A percentile compares a stretch with the other conserved stretches of the same genome.
Conservation (phyloP, 768 basidiomycete species). For the Boletus reticuloceps region DNA sequence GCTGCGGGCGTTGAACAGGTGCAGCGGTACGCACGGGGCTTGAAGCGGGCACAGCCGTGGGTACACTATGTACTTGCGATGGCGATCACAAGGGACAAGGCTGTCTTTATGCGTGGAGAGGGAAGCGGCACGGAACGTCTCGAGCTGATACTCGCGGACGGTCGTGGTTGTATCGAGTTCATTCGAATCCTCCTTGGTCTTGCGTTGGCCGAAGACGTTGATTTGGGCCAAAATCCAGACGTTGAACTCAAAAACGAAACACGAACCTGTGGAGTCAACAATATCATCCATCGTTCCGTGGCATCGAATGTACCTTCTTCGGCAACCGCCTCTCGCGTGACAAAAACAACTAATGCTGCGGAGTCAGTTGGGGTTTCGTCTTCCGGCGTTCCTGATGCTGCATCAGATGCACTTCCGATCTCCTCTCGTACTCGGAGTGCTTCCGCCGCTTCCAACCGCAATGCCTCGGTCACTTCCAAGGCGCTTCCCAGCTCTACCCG, state of each 20-base stretch:
- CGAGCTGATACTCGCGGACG: not conserved
- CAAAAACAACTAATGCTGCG: not conserved
- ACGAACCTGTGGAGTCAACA: not conserved
- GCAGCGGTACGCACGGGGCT: too few relatives aligned
- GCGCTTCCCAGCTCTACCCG: too few relatives aligned
- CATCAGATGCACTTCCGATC: not conserved
- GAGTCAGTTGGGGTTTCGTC: not conserved
- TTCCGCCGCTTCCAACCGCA: not conserved
- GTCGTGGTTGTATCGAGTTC: not conserved
- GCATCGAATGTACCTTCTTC: not conserved
- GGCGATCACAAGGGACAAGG: not conserved
- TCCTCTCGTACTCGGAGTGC: not conserved
- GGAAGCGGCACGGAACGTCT: not conserved
- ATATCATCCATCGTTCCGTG: too few relatives aligned
- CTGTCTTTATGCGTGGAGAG: slow-evolving; percentile 1
- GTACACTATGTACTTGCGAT: not conserved
- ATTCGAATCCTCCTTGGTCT: not conserved
- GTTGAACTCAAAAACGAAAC: not conserved
- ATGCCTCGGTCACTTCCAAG: not conserved
- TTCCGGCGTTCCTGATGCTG: too few relatives aligned
- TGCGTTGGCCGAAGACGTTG: not conserved
- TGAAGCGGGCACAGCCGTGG: too few relatives aligned
- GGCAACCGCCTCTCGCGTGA: not conserved
- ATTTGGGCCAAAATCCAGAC: not conserved
- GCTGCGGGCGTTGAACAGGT: too few relatives aligned